These are phyloP conservation scores for Pichia sporocuriosa DNA, from an alignment of 805 yeast genomes.

Conservation along the genomic window DNA sequence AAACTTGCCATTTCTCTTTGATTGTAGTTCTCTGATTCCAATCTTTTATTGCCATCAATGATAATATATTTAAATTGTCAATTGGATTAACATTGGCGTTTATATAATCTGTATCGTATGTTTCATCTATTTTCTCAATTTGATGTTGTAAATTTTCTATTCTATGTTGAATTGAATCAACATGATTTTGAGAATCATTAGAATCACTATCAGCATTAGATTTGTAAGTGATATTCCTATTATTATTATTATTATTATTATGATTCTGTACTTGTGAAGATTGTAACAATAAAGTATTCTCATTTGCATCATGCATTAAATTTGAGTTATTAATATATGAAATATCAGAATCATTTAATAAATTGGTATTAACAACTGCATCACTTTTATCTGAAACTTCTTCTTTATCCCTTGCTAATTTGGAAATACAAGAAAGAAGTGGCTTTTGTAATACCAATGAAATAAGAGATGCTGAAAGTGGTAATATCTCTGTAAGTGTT, in stretches of 20 bases:
- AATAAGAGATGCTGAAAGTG: slow-evolving; percentile 27
- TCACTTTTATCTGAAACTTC: background rate
- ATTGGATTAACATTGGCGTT: slow-evolving; percentile 25
- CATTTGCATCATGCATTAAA: background rate
- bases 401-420: slow-evolving; percentile 6
- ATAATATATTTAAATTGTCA: slow-evolving; percentile 27
- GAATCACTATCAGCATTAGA: background rate
- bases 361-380: no score
- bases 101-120: slow-evolving; percentile 22
- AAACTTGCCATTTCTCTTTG: slow-evolving; percentile 20
- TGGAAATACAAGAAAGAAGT: slow-evolving; percentile 24
- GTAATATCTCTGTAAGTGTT: slow-evolving; percentile 19
- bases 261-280: no score
- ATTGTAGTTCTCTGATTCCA: slow-evolving; percentile 19
- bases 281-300: background rate
- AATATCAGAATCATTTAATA: background rate
- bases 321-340: background rate
- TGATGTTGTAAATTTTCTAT: slow-evolving; percentile 12
- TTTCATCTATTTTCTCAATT: slow-evolving; percentile 14
- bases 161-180: background rate
- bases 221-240: background rate
- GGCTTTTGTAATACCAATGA: slow-evolving; percentile 25
- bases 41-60: slow-evolving; percentile 24
- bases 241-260: no score
- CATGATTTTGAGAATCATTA: background rate